A percentile compares a stretch with the other conserved stretches of the same genome.
These are phyloP conservation scores for Sonneratia caseolaris DNA, from an alignment of 345 rosid genomes.

Conservation along the genomic window DNA sequence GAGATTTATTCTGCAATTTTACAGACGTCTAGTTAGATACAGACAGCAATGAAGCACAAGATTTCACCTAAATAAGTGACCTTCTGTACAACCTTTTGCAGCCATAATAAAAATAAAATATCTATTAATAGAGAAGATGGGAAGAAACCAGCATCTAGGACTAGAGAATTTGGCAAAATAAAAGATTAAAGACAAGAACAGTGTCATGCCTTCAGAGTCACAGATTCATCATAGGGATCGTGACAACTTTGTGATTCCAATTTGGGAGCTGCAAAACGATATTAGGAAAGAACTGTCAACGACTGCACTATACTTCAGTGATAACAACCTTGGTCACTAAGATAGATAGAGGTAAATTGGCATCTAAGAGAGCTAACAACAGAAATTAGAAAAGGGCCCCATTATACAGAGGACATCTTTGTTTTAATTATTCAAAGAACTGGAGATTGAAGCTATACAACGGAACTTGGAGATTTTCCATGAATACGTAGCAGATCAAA, in stretches of 20 bases:
- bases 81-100: not conserved
- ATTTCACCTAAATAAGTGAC: no score
- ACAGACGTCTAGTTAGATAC: conserved; percentile 13
- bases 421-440: no score
- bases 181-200: not conserved
- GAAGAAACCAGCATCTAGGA: not conserved
- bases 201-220: conserved; percentile 47
- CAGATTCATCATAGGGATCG: conserved; percentile 35
- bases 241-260: conserved; percentile 39
- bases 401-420: not conserved
- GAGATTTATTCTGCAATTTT: conserved; percentile 66
- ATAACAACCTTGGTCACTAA: not conserved
- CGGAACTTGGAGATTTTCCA: not conserved
- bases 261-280: conserved; percentile 37
- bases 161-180: not conserved
- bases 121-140: not conserved
- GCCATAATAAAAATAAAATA: not conserved
- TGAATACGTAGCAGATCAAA: not conserved
- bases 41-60: conserved; percentile 10
- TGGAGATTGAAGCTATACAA: no score
- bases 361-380: not conserved
- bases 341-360: not conserved
- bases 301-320: not conserved
- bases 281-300: not conserved
- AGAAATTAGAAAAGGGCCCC: not conserved